Evolutionary conservation across 495 filamentous ascomycete species (phyloP).

Genomic region (Penicillium chermesinum): DNA sequence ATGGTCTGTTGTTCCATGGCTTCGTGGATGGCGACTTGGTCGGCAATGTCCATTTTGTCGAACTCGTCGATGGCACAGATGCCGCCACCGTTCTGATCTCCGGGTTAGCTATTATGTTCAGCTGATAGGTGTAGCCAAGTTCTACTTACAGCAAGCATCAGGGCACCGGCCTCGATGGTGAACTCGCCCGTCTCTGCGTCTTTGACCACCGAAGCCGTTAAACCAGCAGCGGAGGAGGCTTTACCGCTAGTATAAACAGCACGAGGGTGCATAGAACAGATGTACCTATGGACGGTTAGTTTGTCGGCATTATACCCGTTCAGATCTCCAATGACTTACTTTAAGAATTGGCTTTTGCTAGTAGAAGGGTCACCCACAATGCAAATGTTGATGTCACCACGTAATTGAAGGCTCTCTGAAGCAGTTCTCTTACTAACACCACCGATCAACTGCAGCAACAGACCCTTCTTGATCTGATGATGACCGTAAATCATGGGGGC

Average conservation of each 20-base stretch:
- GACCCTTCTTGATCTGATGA: constrained; percentile 94
- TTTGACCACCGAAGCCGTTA: constrained; percentile 95
- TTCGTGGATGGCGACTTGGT: constrained; percentile 99
- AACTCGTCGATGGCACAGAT: constrained; percentile 99
- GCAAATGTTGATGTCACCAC: constrained; percentile 98
- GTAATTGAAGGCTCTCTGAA: constrained; percentile 83
- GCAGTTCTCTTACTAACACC: constrained; percentile 82
- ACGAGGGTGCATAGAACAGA: constrained; percentile 90
- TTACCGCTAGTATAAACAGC: constrained; percentile 98
- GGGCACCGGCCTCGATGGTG: constrained; percentile 95
- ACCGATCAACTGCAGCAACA: constrained; percentile 87
- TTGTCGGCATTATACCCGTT: background rate
- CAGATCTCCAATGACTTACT: constrained; percentile 43
- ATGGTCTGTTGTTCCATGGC: constrained; percentile 99
- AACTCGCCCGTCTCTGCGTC: constrained; percentile 98
- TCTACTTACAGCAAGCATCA: constrained; percentile 86
- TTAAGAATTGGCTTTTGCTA: constrained; percentile 96
- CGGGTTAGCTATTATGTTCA: constrained; percentile 7
- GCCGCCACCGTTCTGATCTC: constrained; percentile 50
- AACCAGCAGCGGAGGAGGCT: constrained; percentile 93
- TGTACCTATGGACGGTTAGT: constrained; percentile 49
- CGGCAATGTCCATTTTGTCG: constrained; percentile 98
- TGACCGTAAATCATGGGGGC: constrained; percentile 97
- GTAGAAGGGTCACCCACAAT: constrained; percentile 98
- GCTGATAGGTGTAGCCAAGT: background rate